A percentile compares a stretch with the other conserved stretches of the same genome.
Conservation (phyloP, 2,329 filamentous ascomycete species). For the Aspergillus quadricinctus region DNA sequence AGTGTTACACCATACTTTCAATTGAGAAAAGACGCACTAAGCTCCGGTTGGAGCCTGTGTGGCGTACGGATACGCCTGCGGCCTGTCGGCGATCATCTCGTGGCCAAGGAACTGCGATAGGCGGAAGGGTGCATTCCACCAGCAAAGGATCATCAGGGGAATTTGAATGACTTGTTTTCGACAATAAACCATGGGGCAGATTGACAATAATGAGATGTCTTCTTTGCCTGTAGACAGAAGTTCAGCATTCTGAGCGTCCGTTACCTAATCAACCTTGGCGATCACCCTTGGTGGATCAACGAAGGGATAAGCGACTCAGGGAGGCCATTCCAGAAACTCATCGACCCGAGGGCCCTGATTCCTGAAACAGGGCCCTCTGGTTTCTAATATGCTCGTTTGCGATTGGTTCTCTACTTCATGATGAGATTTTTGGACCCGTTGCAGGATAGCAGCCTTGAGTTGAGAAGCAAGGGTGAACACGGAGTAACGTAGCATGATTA, state of each 20-base stretch:
- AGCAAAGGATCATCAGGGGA: background rate
- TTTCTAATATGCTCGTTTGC: background rate
- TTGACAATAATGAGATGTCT: background rate
- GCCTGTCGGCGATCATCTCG: conserved; percentile 2
- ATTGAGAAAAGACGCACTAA: background rate
- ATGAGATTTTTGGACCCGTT: background rate
- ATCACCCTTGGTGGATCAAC: background rate
- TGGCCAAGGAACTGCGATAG: background rate
- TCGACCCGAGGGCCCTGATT: background rate
- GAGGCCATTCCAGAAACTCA: background rate
- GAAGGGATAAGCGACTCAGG: background rate
- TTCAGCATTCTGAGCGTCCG: background rate
- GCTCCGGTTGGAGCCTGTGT: background rate
- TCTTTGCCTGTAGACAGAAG: background rate
- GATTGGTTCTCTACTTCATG: background rate
- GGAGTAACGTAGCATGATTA: background rate
- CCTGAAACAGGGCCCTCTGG: background rate
- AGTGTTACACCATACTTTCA: background rate
- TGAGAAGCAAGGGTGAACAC: background rate
- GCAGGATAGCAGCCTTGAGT: background rate
- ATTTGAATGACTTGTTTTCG: background rate
- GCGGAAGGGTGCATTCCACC: background rate
- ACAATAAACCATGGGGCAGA: background rate
- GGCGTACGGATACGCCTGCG: conserved; percentile 4
- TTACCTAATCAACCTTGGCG: background rate